Base-by-base conservation (phyloP, 352 stramenopile genomes). In the Globisporangium iwayamae region DNA sequence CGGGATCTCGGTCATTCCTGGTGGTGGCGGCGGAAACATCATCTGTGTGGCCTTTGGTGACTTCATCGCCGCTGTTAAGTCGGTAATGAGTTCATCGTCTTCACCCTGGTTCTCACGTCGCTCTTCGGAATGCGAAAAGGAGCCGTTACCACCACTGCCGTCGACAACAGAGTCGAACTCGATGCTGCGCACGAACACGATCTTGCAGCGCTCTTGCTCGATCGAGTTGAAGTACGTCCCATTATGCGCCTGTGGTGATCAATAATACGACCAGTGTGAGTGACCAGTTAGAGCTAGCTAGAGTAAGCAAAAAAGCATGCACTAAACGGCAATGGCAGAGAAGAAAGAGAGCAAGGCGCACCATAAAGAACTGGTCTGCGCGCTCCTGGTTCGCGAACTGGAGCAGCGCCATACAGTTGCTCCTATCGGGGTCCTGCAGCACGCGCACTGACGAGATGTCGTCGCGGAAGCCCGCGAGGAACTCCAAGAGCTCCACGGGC, bases 171-270 rank as follows among this genome's bases (percentile, higher is more conserved):
- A 53, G 67, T 94, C 86, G 64, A 97, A 97, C 72, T 90, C 83
- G 57, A 97, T 93, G 59, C 78, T 89, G 56, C 82, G 73, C 47
- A 97, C 89, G 69, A 97, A 97, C 52, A 96, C 89, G 67, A 97
- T 90, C 55, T 92, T 90, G 72, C 89, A 97, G 8, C 81, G 79
- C 61, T 96, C 85, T 45, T 88, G 86, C 75, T 97, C 89, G 48
- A 97, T 95, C 59, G 90, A 97, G 70, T 95, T 97, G 69, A 97
- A 97, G 62, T 92, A 94, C 34, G 82, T 93, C 63, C 90, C 87
- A 51, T 97, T 96, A 67, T 94, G 91, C 30, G 83, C 84, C 71
- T 93, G 53, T 38, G 2, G n/a, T 25, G 16, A 18, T 50, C 30
- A 34, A 34, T 34, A 32, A n/a, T n/a, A 16, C 39, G 32, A 20